Base-by-base conservation (phyloP, 148 eudicot genomes). In the Linanthus parryae region DNA sequence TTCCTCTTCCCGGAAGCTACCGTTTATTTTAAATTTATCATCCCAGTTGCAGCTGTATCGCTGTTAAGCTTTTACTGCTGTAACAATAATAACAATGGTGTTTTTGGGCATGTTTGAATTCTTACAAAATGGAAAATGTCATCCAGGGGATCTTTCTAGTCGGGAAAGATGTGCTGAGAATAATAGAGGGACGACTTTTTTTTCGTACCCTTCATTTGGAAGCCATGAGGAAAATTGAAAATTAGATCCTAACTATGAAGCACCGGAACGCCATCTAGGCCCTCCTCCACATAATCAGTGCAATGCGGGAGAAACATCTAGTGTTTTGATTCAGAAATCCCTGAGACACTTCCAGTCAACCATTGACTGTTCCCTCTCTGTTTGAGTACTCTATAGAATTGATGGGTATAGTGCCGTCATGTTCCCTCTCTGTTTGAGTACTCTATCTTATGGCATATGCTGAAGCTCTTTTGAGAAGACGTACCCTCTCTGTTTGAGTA, bases 1-100 rank as follows among this genome's bases (percentile, higher is more conserved):
- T 89, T 89, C 73, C 82, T 89, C 43, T 68, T 67, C 54, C 95
- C 97, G 0, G 78, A 44, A 59, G 52, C 68, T 21, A 89, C 85
- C 4, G 23, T 85, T 19, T 61, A 55, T 52, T 41, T 89, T 4
- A 73, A 89, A 42, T 79, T 84, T 22, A 61, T 89, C 44, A 75
- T 89, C 58, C 97, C 97, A 12, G 76, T 85, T 61, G 94, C 97
- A 48, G 97, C 97, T 52, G 63, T 89, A 48, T 67, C 85, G 67
- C 50, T 89, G 72, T 94, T 89, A 73, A 51, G 71, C 25, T n/a
- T 58, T 49, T 29, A 26, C n/a, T n/a, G n/a, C n/a, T n/a, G n/a
- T n/a, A n/a, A n/a, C n/a, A n/a, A n/a, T n/a, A n/a, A n/a, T n/a
- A n/a, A n/a, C n/a, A n/a, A n/a, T n/a, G n/a, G n/a, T n/a, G n/a